phyloP scores from a whole-genome alignment of 2,329 filamentous ascomycete genomes.

The Phialophora verrucosa region DNA sequence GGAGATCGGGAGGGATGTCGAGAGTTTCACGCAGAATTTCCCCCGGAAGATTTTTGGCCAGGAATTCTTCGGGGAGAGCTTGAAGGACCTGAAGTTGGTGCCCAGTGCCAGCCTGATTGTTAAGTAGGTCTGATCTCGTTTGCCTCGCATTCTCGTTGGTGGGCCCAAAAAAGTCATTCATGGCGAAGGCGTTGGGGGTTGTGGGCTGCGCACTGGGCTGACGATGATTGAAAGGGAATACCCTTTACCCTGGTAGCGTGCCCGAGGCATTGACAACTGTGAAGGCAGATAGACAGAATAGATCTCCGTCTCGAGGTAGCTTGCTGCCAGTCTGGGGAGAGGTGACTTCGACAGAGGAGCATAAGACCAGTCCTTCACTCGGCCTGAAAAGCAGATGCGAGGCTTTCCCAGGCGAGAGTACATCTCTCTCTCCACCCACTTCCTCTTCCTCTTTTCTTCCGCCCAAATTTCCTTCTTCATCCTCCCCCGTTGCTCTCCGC shows the following conservation, averaged over 20 bases:
- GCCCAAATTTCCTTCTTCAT: background rate
- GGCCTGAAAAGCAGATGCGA: background rate
- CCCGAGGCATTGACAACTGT: background rate
- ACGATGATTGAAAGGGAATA: conserved; percentile 37
- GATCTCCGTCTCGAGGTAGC: background rate
- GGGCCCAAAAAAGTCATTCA: background rate
- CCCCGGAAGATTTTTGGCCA: conserved; percentile 78
- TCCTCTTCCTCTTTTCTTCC: background rate
- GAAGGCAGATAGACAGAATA: conserved; percentile 1
- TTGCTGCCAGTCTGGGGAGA: background rate
- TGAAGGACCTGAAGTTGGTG: conserved; percentile 89
- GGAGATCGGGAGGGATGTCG: conserved; percentile 73
- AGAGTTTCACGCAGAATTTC: conserved; percentile 83
- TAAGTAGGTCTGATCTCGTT: conserved; percentile 45
- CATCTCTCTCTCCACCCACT: background rate
- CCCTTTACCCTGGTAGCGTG: conserved; percentile 37
- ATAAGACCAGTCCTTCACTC: background rate
- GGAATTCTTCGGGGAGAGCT: conserved; percentile 84
- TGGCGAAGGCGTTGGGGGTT: conserved; percentile 25
- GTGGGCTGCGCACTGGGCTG: conserved; percentile 26
- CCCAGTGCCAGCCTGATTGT: conserved; percentile 90
- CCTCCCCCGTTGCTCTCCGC: background rate
- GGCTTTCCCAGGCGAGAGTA: background rate
- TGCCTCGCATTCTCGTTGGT: conserved; percentile 7
- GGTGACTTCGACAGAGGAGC: too few relatives aligned